Percentiles rank a stretch among this genome's conserved stretches.
Conservation (phyloP, 805 yeast species). For the Myxozyma sirexii region DNA sequence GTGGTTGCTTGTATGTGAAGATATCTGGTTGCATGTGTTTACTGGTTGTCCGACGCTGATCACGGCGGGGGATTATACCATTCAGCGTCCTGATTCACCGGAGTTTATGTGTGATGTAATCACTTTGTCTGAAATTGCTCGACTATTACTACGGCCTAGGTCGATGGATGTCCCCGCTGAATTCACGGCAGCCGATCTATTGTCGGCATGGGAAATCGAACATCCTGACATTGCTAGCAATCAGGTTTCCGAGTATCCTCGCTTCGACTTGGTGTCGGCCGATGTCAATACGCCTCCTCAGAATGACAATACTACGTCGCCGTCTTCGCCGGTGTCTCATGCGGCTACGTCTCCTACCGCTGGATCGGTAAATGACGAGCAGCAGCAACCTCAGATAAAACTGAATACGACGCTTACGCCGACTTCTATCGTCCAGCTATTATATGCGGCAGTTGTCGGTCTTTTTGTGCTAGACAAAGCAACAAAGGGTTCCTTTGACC, state of each 20-base stretch:
- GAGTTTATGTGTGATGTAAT: slow-evolving; percentile 17
- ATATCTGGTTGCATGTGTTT: slow-evolving; percentile 22
- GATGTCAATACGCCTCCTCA: not conserved
- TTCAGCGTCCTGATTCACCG: slow-evolving; percentile 13
- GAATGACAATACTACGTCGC: not conserved
- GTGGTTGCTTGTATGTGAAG: slow-evolving; percentile 25
- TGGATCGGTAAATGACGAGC: not conserved
- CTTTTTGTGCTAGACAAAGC: slow-evolving; percentile 17
- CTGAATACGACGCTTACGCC: slow-evolving; percentile 4
- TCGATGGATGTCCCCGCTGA: not conserved
- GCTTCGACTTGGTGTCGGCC: not conserved
- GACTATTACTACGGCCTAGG: slow-evolving; percentile 18
- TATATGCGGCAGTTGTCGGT: slow-evolving; percentile 26
- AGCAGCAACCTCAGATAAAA: not conserved
- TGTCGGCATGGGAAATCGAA: slow-evolving; percentile 16
- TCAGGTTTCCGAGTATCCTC: not conserved
- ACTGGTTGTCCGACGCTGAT: slow-evolving; percentile 19
- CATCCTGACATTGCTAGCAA: slow-evolving; percentile 1
- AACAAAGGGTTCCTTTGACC: not conserved
- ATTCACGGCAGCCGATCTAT: slow-evolving; percentile 8
- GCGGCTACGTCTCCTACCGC: not conserved
- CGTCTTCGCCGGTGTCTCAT: not conserved
- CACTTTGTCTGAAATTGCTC: slow-evolving; percentile 10
- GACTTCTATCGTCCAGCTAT: slow-evolving; percentile 12
- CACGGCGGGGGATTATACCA: slow-evolving; percentile 7